Evolutionary conservation across 2,329 filamentous ascomycete genomes (phyloP), one percentile per base, ranked within the genome.

Genomic region (Venturia carpophila): DNA sequence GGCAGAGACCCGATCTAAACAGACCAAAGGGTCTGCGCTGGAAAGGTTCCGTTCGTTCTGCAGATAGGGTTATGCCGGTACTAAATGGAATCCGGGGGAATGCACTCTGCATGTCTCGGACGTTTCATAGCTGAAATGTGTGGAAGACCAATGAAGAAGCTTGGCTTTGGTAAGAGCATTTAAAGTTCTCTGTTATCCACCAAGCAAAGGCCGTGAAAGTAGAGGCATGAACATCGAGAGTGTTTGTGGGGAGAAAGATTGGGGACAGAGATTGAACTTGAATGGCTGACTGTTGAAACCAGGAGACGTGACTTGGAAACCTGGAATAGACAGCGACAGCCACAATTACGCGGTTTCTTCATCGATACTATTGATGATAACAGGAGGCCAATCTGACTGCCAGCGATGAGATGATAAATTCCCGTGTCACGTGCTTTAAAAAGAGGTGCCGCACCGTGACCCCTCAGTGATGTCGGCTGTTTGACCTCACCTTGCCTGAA

Each of bases 31-130:
- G 10, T 37, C 52, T 34, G 15, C 30, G 27, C 30, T 37, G 27
- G 10, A 37, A 19, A 34, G 27, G 9, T 37, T 37, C 52, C 17
- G 52, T 58, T 11, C 30, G 52, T 37, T 58, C 52, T 58, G 30
- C 17, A n/a, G 52, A 58, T 58, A 58, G 52, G 52, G 52, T 58
- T 37, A 58, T 58, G 52, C 52, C 52, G 52, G 52, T 37, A 58
- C n/a, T 58, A 37, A 27, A 58, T 58, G 30, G 30, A 58, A 58
- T 58, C 52, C n/a, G 27, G 30, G 52, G 52, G 19, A 21, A 45
- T 45, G 42, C 42, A n/a, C 42, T 13, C 4, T 15, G 42, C 10
- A 43, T 45, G 42, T 6, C n/a, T 19, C 15, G 42, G 42, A 45
- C 15, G 15, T 45, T 45, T n/a, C 42, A 45, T 45, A 45, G 42